Conservation (phyloP, 495 filamentous ascomycete species). For the Corynascus novoguineensis region DNA sequence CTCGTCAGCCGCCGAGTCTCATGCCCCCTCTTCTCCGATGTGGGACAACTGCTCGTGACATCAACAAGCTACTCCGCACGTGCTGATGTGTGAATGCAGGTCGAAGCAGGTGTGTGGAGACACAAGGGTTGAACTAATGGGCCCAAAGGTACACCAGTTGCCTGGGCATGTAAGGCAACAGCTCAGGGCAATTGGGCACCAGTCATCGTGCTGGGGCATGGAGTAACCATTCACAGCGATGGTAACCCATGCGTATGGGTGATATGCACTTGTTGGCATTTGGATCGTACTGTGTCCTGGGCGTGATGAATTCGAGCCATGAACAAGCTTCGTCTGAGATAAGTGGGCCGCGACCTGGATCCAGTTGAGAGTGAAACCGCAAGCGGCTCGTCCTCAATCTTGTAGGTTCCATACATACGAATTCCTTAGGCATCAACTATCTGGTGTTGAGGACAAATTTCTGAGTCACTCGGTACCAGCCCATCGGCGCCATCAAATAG, state of each 20-base stretch:
- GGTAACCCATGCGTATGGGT: no score
- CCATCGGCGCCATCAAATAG: not conserved
- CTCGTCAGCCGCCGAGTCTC: not conserved
- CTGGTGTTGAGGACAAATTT: not conserved
- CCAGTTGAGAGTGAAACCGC: no score
- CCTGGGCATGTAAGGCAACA: not conserved
- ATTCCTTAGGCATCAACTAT: not conserved
- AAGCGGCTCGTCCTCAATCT: no score
- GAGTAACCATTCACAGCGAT: no score
- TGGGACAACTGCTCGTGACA: not conserved
- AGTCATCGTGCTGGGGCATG: no score
- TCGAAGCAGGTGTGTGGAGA: not conserved
- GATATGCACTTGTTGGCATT: no score
- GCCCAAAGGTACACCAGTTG: not conserved
- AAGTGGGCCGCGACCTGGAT: no score
- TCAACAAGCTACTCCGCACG: not conserved
- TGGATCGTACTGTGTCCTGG: no score
- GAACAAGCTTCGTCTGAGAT: no score
- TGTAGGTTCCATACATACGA: no score
- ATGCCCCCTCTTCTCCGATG: not conserved
- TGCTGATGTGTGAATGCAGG: not conserved
- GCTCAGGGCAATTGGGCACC: no score
- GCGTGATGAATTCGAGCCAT: no score
- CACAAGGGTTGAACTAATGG: not conserved
- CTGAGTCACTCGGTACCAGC: not conserved